Conservation (phyloP, 1,284 basidiomycete species). For the Phenoliferia sp. region DNA sequence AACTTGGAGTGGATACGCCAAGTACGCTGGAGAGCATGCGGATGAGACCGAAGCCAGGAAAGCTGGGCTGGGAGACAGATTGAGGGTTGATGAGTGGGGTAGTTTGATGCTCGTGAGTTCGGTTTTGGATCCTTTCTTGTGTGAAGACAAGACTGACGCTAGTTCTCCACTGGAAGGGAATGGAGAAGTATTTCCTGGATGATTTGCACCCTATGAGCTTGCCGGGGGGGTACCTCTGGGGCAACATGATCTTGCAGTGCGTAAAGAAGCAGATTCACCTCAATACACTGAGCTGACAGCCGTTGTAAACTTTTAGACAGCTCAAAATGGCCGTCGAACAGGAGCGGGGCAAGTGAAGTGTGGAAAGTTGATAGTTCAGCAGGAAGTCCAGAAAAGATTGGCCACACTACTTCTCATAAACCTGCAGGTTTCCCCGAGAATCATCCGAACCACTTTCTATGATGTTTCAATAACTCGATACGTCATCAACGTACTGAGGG, state of each 20-base stretch:
- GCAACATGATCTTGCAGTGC: constrained; percentile 27
- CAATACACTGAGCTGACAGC: neutral
- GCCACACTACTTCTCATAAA: no score
- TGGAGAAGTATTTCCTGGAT: constrained; percentile 23
- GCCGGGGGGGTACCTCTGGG: constrained; percentile 24
- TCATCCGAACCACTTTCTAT: no score
- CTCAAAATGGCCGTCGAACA: neutral
- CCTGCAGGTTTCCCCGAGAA: no score
- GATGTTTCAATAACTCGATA: no score
- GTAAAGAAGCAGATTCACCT: neutral
- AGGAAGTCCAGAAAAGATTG: no score
- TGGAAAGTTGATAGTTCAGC: no score
- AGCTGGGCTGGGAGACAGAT: constrained; percentile 4
- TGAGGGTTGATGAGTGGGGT: constrained; percentile 23
- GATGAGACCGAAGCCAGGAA: constrained; percentile 2
- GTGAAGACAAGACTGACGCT: neutral
- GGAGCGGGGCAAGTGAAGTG: no score
- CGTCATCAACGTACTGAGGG: no score
- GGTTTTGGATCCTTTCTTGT: neutral
- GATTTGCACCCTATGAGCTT: constrained; percentile 19
- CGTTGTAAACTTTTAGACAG: neutral
- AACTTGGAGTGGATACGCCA: neutral
- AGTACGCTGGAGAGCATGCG: neutral
- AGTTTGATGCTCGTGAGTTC: constrained; percentile 11
- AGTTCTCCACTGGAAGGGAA: neutral